A percentile compares a stretch with the other conserved stretches of the same genome.
Conservation (phyloP, 78 protist species). For the Tieghemostelium lacteum region DNA sequence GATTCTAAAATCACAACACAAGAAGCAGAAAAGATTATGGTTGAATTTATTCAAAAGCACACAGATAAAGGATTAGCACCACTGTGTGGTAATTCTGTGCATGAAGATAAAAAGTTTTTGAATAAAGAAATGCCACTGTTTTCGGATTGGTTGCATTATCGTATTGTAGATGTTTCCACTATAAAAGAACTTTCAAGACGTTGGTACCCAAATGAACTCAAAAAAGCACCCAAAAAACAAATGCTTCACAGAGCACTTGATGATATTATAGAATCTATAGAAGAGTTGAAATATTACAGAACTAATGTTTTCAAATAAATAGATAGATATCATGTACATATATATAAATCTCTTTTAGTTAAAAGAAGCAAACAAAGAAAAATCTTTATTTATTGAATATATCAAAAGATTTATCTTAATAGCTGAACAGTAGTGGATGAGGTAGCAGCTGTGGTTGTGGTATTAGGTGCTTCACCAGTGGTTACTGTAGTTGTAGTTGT, state of each 20-base stretch:
- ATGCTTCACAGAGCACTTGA: constrained; percentile 34
- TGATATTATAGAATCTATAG: constrained; percentile 73
- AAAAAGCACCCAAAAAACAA: constrained; percentile 9
- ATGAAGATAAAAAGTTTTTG: constrained; percentile 49
- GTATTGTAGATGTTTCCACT: constrained; percentile 74
- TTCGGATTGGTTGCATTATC: constrained; percentile 45
- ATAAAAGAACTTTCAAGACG: constrained; percentile 53
- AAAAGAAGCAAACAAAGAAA: not conserved
- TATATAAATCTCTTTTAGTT: not conserved
- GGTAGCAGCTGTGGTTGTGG: no score
- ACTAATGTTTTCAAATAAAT: constrained; percentile 30
- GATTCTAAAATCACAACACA: constrained; percentile 43
- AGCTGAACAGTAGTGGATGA: no score
- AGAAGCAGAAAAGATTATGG: constrained; percentile 61
- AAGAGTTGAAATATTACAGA: constrained; percentile 57
- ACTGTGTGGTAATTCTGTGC: constrained; percentile 73
- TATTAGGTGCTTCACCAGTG: not conserved
- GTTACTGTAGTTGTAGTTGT: not conserved
- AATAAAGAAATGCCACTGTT: constrained; percentile 71
- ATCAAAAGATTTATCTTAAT: no score
- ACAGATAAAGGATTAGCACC: constrained; percentile 15
- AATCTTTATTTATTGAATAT: no score
- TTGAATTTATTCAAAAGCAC: constrained; percentile 51
- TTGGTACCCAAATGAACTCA: constrained; percentile 53
- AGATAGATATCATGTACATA: not conserved